Percentiles rank a stretch among this genome's conserved stretches.
Conservation (phyloP, 441 rosid species). For the Mallotus repandus region DNA sequence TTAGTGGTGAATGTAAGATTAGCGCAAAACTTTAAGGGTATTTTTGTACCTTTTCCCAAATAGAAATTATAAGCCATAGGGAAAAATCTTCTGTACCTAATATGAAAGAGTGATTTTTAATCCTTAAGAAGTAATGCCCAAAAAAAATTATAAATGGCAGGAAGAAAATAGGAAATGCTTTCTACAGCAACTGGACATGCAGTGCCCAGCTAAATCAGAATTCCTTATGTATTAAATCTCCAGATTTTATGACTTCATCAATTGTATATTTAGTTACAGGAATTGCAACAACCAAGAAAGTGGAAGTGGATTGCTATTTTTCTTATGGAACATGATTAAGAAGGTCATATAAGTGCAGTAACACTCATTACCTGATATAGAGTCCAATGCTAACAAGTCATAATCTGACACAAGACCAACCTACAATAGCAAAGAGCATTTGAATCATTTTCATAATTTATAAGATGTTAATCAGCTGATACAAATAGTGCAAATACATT, state of each 20-base stretch:
- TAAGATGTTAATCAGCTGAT: not conserved
- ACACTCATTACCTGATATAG: slow-evolving; percentile 67
- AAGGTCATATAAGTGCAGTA: slow-evolving; percentile 12
- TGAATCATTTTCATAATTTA: slow-evolving; percentile 4
- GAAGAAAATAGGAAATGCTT: not conserved
- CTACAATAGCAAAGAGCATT: slow-evolving; percentile 43
- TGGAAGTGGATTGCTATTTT: not conserved
- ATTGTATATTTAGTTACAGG: not conserved
- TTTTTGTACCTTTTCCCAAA: too few species aligned
- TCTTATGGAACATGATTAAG: slow-evolving; percentile 7
- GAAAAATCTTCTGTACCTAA: not conserved
- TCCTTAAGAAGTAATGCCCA: not conserved
- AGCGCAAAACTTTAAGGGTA: too few species aligned
- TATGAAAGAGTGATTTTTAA: not conserved
- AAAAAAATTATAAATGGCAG: not conserved
- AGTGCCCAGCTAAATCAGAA: not conserved
- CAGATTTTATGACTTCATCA: not conserved
- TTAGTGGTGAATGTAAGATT: too few species aligned
- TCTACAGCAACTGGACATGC: not conserved
- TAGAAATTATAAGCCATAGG: not conserved
- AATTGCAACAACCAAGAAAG: not conserved
- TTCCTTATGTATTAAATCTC: not conserved
- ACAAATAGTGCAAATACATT: slow-evolving; percentile 4
- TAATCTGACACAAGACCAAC: slow-evolving; percentile 96
- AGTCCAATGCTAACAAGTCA: slow-evolving; percentile 92